A percentile compares a stretch with the other conserved stretches of the same genome.
Evolutionary conservation across 2,329 filamentous ascomycete genomes (phyloP).

Genomic region (Sclerotinia nivalis): DNA sequence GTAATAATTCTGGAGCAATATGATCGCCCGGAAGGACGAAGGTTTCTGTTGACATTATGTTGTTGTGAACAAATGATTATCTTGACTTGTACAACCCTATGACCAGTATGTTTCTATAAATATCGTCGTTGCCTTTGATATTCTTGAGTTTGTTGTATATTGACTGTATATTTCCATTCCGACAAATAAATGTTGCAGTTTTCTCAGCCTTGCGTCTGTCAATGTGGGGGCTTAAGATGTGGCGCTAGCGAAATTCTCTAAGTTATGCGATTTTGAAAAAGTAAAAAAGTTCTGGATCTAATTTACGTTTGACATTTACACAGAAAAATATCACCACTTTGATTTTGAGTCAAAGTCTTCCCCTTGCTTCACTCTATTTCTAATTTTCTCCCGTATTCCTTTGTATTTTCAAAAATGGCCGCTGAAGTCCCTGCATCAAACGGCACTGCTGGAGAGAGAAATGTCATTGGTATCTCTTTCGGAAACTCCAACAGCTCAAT

Average conservation of each 20-base stretch:
- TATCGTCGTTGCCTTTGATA: background rate
- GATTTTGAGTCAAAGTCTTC: constrained; percentile 14
- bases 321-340: constrained; percentile 19
- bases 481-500: constrained; percentile 99
- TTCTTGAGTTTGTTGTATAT: background rate
- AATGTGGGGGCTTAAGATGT: constrained; percentile 22
- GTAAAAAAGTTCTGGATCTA: constrained; percentile 31
- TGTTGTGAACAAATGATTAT: background rate
- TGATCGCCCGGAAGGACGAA: constrained; percentile 81
- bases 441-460: constrained; percentile 49
- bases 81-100: background rate
- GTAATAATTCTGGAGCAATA: constrained; percentile 66
- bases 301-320: constrained; percentile 9
- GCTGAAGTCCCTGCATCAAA: constrained; percentile 33
- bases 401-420: constrained; percentile 36
- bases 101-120: background rate
- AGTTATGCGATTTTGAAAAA: constrained; percentile 24
- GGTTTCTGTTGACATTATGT: constrained; percentile 45
- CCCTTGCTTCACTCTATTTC: background rate
- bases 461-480: constrained; percentile 93
- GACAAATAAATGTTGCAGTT: background rate
- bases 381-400: background rate
- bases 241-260: constrained; percentile 39
- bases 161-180: background rate
- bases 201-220: constrained; percentile 38